Percentiles rank a stretch among this genome's conserved stretches.
These are phyloP conservation scores for Sergeia podlipaevii DNA, from an alignment of 208 protist genomes.

Conservation along the genomic window DNA sequence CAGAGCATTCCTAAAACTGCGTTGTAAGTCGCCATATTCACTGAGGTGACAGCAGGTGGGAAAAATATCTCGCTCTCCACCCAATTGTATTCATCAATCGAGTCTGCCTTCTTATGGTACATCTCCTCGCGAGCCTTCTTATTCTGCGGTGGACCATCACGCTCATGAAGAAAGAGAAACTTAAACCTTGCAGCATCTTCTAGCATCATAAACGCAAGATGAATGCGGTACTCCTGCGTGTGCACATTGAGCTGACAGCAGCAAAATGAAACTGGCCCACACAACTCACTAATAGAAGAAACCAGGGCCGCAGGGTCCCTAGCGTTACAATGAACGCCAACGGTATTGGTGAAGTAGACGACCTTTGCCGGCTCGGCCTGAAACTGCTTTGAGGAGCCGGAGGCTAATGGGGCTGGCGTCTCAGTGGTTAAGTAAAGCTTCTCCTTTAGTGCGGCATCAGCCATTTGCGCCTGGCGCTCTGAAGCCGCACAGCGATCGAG, in stretches of 20 bases:
- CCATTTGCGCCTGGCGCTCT: too few species aligned
- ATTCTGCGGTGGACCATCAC: conserved; percentile 1
- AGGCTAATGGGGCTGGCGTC: conserved; percentile 1
- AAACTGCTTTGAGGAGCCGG: too few species aligned
- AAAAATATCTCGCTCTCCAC: too few species aligned
- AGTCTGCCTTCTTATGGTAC: too few species aligned
- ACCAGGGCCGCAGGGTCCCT: conserved; percentile 6
- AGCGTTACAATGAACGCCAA: background rate
- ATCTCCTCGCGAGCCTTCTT: background rate
- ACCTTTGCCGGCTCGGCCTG: conserved; percentile 11
- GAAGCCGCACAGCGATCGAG: too few species aligned
- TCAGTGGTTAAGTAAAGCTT: background rate
- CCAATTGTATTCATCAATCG: too few species aligned
- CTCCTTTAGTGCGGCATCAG: background rate
- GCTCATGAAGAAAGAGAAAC: background rate
- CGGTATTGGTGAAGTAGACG: background rate
- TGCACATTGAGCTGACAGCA: background rate
- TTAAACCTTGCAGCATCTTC: conserved; percentile 19
- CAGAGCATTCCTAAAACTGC: too few species aligned
- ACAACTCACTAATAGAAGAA: conserved; percentile 17
- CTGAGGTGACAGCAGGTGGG: too few species aligned
- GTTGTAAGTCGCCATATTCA: too few species aligned
- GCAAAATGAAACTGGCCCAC: conserved; percentile 26
- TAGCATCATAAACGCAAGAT: conserved; percentile 20
- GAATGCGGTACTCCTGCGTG: conserved; percentile 1